Base-by-base conservation (phyloP, 2,329 filamentous ascomycete species). In the Hymenoscyphus salicellus region DNA sequence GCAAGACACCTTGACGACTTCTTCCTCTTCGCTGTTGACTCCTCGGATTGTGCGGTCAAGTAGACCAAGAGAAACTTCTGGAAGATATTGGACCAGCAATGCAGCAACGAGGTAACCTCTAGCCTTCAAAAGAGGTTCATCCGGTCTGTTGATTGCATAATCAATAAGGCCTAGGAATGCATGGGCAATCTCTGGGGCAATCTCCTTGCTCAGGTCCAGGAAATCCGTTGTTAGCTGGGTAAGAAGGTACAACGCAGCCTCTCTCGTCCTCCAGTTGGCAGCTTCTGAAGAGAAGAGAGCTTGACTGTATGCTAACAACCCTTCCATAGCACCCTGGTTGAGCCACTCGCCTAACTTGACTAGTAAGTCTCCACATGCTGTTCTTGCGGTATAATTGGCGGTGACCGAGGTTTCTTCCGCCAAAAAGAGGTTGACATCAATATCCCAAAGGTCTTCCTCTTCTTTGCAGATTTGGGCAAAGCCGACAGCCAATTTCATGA, bases 331-430 rank as follows among this genome's bases (percentile, higher is more conserved):
- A 61, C 86, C 86, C 62, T 86, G 83, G 70, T 88, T 86, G 62
- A 96, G 84, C 93, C 93, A 97, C 76, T 97, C 93, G 58, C 91
- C 92, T 65, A 97, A 82, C 79, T 97, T 97, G 78, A 97, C 93
- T 32, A 97, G 84, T 58, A 99, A 81, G 75, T 98, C 95, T 58
- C 93, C 93, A 68, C 92, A 95, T 49, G 94, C 95, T 20, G 92
- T 96, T 70, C 95, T 88, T 16, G 95, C 91, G 0, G 95, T 97
- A 79, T 98, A 99, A 77, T 98, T 98, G 36, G 93, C 91, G 14
- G 93, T 97, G 20, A 97, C 90, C 1, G 93, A 94, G 1, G 92
- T 94, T 79, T 98, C 94, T 77, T 99, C 95, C 0, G 93, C 94
- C 57, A 99, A 83, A 78, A 96, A 99, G 1, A 99, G 85, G 65